A percentile compares a stretch with the other conserved stretches of the same genome.
These are phyloP conservation scores for Aspergillus sergii DNA, from an alignment of 2,329 filamentous ascomycete genomes.

Conservation along the genomic window DNA sequence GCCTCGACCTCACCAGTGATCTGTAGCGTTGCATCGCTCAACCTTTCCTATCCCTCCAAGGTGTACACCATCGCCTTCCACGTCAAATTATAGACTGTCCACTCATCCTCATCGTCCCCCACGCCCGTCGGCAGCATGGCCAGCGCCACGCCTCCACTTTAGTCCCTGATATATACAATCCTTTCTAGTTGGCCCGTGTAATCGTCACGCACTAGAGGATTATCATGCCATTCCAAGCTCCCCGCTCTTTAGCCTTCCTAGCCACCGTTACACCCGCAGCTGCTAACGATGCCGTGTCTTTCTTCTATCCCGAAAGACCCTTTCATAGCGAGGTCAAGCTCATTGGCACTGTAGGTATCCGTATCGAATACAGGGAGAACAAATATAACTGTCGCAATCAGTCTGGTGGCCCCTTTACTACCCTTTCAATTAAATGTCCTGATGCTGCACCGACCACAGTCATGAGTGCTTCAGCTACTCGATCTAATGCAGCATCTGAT, in stretches of 20 bases:
- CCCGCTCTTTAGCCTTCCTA: neutral
- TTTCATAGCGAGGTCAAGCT: neutral
- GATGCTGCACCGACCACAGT: neutral
- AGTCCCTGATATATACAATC: neutral
- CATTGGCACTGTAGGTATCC: neutral
- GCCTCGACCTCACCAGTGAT: neutral
- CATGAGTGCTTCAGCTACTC: neutral
- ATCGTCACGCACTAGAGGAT: neutral
- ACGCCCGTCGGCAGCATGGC: too few relatives aligned
- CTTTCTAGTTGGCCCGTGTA: neutral
- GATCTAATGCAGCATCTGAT: neutral
- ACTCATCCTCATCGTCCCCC: neutral
- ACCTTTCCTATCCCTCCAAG: too few relatives aligned
- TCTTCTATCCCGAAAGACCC: neutral
- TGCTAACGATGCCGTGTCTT: neutral
- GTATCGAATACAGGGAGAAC: neutral
- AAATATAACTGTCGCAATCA: neutral
- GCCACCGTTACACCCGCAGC: neutral
- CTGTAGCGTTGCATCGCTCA: neutral
- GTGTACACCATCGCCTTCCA: neutral
- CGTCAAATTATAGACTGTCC: neutral
- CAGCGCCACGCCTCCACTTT: neutral
- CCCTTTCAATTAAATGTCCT: neutral
- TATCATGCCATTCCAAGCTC: neutral
- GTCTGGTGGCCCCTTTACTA: neutral